These are phyloP conservation scores for Geotrichum klebahnii DNA, from an alignment of 1,139 yeast genomes.

Conservation along the genomic window DNA sequence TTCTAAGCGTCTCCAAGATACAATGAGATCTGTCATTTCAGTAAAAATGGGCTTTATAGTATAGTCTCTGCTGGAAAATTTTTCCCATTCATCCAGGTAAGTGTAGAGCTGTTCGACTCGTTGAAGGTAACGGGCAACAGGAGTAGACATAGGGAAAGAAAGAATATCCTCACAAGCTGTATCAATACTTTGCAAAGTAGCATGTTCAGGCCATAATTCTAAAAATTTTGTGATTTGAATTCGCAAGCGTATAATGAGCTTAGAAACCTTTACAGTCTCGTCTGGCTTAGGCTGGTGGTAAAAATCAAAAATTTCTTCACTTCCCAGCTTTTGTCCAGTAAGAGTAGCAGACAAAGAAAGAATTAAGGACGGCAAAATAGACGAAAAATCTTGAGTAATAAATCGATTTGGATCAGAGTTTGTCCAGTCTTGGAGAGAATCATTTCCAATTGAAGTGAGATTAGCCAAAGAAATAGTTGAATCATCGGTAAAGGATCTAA, in stretches of 20 bases:
- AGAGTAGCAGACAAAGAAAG: constrained; percentile 13
- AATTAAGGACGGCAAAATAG: constrained; percentile 18
- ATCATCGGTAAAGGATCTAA: constrained; percentile 16
- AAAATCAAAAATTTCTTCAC: constrained; percentile 48
- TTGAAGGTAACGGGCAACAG: constrained; percentile 72
- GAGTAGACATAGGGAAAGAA: constrained; percentile 57
- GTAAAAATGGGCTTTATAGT: constrained; percentile 56
- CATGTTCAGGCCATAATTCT: constrained; percentile 91
- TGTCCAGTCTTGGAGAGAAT: constrained; percentile 17
- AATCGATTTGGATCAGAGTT: constrained; percentile 16
- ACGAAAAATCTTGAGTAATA: constrained; percentile 13
- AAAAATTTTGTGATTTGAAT: constrained; percentile 49
- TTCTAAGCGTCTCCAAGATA: constrained; percentile 87
- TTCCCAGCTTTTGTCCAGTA: constrained; percentile 20
- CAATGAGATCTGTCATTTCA: constrained; percentile 62
- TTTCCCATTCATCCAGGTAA: constrained; percentile 85
- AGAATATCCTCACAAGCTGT: constrained; percentile 68
- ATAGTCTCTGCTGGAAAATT: constrained; percentile 78
- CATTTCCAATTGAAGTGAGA: constrained; percentile 14
- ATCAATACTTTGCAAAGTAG: constrained; percentile 67
- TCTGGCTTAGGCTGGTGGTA: constrained; percentile 61
- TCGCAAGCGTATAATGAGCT: constrained; percentile 49
- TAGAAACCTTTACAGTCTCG: constrained; percentile 61
- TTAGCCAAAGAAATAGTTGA: constrained; percentile 12
- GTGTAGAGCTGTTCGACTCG: constrained; percentile 85